These are phyloP conservation scores for Suhomyces atakaporum DNA, from an alignment of 1,139 yeast genomes.

Conservation along the genomic window DNA sequence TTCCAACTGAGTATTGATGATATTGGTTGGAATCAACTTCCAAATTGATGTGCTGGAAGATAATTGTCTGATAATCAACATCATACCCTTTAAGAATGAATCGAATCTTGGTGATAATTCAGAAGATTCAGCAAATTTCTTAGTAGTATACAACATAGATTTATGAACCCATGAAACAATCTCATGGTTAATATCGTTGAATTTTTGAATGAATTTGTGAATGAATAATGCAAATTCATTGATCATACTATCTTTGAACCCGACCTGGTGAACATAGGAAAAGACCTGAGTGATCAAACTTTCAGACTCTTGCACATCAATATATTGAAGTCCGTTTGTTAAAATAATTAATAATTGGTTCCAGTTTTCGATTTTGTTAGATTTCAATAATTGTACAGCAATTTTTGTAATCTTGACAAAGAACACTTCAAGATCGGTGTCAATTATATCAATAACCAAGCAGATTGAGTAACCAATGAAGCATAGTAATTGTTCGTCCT, in stretches of 20 bases:
- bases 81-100: conserved; percentile 25
- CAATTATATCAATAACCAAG: neutral
- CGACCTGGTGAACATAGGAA: conserved; percentile 16
- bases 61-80: conserved; percentile 18
- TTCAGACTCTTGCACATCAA: conserved; percentile 4
- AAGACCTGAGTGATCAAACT: conserved; percentile 18
- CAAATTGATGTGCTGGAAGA: conserved; percentile 31
- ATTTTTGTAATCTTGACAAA: conserved; percentile 11
- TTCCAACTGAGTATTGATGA: conserved; percentile 69
- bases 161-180: conserved; percentile 46
- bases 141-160: conserved; percentile 60
- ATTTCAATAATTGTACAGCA: conserved; percentile 10
- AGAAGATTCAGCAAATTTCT: conserved; percentile 56
- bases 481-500: conserved; percentile 24
- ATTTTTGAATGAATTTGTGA: conserved; percentile 13
- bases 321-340: conserved; percentile 15
- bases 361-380: conserved; percentile 14
- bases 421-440: conserved; percentile 11
- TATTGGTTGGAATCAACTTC: conserved; percentile 45
- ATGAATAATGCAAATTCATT: conserved; percentile 29
- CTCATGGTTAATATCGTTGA: conserved; percentile 5
- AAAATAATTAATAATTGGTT: conserved; percentile 18
- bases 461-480: conserved; percentile 23
- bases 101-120: conserved; percentile 36
- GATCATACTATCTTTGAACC: conserved; percentile 25